Conservation (phyloP, 495 filamentous ascomycete genomes). For the Emericellopsis terricola region DNA sequence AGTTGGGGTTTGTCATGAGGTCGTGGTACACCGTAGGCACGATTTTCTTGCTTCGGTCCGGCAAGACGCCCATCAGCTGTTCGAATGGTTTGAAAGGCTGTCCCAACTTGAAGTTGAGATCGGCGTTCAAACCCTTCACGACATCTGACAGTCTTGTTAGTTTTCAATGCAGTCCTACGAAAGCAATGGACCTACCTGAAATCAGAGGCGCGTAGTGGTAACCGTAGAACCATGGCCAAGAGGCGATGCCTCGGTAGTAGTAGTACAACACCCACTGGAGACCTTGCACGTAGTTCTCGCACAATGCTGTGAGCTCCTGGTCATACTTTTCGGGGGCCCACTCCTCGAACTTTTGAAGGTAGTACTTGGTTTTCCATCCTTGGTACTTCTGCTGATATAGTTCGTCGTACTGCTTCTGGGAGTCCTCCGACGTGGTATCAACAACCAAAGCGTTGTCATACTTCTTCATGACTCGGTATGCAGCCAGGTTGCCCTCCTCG, state of each 20-base stretch:
- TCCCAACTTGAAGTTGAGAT: slow-evolving; percentile 83
- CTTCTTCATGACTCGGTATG: slow-evolving; percentile 65
- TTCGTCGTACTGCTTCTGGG: slow-evolving; percentile 53
- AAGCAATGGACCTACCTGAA: slow-evolving; percentile 33
- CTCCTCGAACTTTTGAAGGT: slow-evolving; percentile 61
- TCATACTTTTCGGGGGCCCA: slow-evolving; percentile 70
- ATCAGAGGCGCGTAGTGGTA: slow-evolving; percentile 99
- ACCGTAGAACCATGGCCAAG: slow-evolving; percentile 95
- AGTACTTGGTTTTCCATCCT: slow-evolving; percentile 88
- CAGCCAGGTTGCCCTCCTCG: slow-evolving; percentile 69
- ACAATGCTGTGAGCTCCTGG: slow-evolving; percentile 60
- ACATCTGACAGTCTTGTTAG: slow-evolving; percentile 40
- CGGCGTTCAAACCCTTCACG: slow-evolving; percentile 66
- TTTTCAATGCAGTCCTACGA: slow-evolving; percentile 1
- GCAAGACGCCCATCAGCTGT: slow-evolving; percentile 95
- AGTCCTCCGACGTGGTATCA: slow-evolving; percentile 63
- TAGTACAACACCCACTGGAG: slow-evolving; percentile 97
- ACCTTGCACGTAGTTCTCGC: slow-evolving; percentile 94
- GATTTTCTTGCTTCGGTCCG: slow-evolving; percentile 91
- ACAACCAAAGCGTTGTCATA: slow-evolving; percentile 81
- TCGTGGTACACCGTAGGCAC: slow-evolving; percentile 77
- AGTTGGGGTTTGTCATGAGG: slow-evolving; percentile 77
- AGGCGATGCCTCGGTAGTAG: slow-evolving; percentile 92
- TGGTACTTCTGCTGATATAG: slow-evolving; percentile 78
- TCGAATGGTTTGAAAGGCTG: slow-evolving; percentile 90